These are phyloP conservation scores for Penicillium pulvis DNA, from an alignment of 495 filamentous ascomycete species.

Conservation along the genomic window DNA sequence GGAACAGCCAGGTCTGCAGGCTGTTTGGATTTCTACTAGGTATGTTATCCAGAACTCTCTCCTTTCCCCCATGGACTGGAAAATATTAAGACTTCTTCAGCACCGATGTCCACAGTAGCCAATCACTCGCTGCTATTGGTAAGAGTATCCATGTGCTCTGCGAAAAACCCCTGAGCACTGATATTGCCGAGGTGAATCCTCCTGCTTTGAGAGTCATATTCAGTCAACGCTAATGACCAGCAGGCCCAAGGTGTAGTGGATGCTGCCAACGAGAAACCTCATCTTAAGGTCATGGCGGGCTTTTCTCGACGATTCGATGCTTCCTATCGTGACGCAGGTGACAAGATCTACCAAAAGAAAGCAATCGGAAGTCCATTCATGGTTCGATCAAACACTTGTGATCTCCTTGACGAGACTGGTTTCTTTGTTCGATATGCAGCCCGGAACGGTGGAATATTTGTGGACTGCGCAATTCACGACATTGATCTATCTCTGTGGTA, in stretches of 20 bases:
- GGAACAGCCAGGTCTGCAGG: slow-evolving; percentile 45
- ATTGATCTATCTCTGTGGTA: slow-evolving; percentile 50
- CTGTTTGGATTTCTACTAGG: slow-evolving; percentile 25
- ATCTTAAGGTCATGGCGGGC: slow-evolving; percentile 50
- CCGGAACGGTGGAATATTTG: slow-evolving; percentile 49
- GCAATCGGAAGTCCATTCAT: slow-evolving; percentile 43
- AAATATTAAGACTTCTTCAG: slow-evolving; percentile 14
- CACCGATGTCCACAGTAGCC: slow-evolving; percentile 43
- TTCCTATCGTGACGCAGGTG: slow-evolving; percentile 36
- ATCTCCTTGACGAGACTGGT: slow-evolving; percentile 42
- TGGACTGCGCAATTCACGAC: slow-evolving; percentile 51
- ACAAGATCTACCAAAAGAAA: slow-evolving; percentile 23
- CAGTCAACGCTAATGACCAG: background rate
- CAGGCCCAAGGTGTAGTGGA: background rate
- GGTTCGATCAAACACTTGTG: slow-evolving; percentile 49
- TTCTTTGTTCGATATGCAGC: slow-evolving; percentile 49
- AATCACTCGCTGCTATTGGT: slow-evolving; percentile 51
- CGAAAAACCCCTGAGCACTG: slow-evolving; percentile 50
- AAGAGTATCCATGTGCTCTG: slow-evolving; percentile 51
- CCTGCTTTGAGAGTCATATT: background rate
- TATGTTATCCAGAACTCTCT: slow-evolving; percentile 24
- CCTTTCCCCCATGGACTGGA: slow-evolving; percentile 32
- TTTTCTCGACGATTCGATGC: slow-evolving; percentile 54
- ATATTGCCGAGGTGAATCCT: slow-evolving; percentile 43
- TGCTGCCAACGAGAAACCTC: background rate